A percentile compares a stretch with the other conserved stretches of the same genome.
Evolutionary conservation across 352 stramenopile species (phyloP).

Genomic region (Phytophthora hibernalis): DNA sequence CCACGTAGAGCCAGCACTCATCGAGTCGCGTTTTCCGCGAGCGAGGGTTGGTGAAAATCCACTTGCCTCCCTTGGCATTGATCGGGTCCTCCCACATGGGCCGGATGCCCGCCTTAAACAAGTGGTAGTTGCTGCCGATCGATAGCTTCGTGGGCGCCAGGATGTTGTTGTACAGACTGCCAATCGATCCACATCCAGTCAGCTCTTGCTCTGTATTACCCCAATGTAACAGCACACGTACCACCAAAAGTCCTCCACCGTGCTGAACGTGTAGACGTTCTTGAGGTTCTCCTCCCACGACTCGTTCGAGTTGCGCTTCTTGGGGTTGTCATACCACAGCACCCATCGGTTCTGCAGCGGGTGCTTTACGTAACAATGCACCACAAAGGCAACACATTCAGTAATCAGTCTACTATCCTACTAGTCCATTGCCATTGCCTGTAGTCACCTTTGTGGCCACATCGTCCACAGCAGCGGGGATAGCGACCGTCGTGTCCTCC

Average conservation of each 20-base stretch:
- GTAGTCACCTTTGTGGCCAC: constrained; percentile 66
- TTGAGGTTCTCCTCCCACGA: constrained; percentile 93
- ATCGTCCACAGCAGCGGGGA: constrained; percentile 51
- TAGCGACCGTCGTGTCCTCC: constrained; percentile 36
- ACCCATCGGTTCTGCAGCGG: constrained; percentile 89
- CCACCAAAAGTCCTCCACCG: constrained; percentile 97
- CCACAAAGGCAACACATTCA: constrained; percentile 28
- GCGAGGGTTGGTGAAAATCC: constrained; percentile 96
- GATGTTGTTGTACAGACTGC: constrained; percentile 95
- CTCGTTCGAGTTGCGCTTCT: constrained; percentile 89
- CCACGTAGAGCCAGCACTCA: constrained; percentile 96
- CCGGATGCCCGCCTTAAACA: constrained; percentile 97
- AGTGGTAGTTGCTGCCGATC: constrained; percentile 96
- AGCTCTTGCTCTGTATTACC: not conserved
- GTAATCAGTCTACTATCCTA: not conserved
- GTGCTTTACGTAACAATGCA: constrained; percentile 54
- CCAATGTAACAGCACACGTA: constrained; percentile 39
- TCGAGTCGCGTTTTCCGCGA: constrained; percentile 93
- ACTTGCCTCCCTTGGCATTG: constrained; percentile 97
- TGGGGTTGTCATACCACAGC: constrained; percentile 92
- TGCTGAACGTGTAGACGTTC: constrained; percentile 95
- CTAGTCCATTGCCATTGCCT: not conserved
- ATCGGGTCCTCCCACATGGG: constrained; percentile 98
- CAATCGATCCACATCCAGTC: constrained; percentile 2
- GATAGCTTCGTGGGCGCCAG: constrained; percentile 89